Percentiles rank a stretch among this genome's conserved stretches.
Conservation (phyloP, 2,329 filamentous ascomycete species). For the Trichoderma lentiforme region DNA sequence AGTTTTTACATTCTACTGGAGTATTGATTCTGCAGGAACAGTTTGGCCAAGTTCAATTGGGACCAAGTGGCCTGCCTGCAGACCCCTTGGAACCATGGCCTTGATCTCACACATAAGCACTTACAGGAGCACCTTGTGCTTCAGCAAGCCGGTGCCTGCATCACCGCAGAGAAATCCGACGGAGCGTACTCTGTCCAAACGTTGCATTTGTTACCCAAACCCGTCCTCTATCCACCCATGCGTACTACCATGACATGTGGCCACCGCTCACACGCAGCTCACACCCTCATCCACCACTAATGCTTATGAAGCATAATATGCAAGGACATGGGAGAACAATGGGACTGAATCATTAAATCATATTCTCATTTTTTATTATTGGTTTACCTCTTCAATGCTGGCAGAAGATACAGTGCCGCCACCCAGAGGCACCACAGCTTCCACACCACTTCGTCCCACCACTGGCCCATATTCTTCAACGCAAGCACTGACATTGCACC, state of each 20-base stretch:
- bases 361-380: background rate
- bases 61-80: background rate
- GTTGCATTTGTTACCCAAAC: background rate
- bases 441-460: slow-evolving; percentile 24
- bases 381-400: slow-evolving; percentile 3
- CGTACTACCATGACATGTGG: background rate
- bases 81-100: background rate
- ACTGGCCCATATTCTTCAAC: slow-evolving; percentile 20
- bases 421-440: slow-evolving; percentile 29
- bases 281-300: background rate
- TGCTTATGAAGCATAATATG: background rate
- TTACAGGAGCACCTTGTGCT: background rate
- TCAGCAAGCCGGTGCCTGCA: background rate
- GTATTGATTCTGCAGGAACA: background rate
- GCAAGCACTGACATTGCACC: slow-evolving; percentile 18
- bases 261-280: background rate
- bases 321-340: background rate
- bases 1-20: background rate
- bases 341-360: background rate
- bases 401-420: slow-evolving; percentile 23
- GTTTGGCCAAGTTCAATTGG: background rate
- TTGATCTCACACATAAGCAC: background rate
- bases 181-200: background rate
- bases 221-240: background rate
- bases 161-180: background rate